Base-by-base conservation (phyloP, 2,329 filamentous ascomycete species). In the Fusarium oxysporum region DNA sequence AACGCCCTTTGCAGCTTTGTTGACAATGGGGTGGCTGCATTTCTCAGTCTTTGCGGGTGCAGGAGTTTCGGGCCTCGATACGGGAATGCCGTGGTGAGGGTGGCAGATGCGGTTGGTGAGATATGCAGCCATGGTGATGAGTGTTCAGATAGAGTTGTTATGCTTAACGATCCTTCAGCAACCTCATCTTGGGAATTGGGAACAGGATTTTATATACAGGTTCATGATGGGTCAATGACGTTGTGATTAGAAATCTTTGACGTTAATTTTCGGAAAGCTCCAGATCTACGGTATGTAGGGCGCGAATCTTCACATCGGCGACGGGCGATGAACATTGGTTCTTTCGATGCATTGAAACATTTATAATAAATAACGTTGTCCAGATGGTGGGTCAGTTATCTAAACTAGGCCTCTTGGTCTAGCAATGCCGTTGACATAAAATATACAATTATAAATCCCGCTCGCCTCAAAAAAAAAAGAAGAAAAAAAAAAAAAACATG, bases 1-100 rank as follows among this genome's bases (percentile, higher is more conserved):
- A 57, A 85, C 73, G 5, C 74, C 72, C 61, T 81, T 74, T 23
- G 80, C 80, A 12, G 79, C 72, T 1, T 56, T 56, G 55, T 79
- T 79, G 30, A 53, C 33, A 6, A 79, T 75, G 8, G 77, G 74
- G n/a, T 63, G 37, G 8, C 62, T 51, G 58, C 74, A 76, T 44
- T 78, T 79, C 25, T 66, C 68, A 0, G 62, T 44, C 45, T 78
- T 77, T 8, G 71, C 77, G 0, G 58, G 59, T 0, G 57, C 69
- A 0, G 78, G 78, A 6, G 75, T 78, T 58, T 71, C 65, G 11
- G 77, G 47, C 2, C 78, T 61, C 1, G 77, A 77, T 1, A 78
- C 74, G 30, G 77, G 51, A 43, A 79, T 74, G 40, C 77, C 76
- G 45, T 79, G 74, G 38, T 79, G 77, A 53, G 78, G 75, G 45